Evolutionary conservation across 805 yeast species (phyloP).

Genomic region (Schizosaccharomyces octosporus): DNA sequence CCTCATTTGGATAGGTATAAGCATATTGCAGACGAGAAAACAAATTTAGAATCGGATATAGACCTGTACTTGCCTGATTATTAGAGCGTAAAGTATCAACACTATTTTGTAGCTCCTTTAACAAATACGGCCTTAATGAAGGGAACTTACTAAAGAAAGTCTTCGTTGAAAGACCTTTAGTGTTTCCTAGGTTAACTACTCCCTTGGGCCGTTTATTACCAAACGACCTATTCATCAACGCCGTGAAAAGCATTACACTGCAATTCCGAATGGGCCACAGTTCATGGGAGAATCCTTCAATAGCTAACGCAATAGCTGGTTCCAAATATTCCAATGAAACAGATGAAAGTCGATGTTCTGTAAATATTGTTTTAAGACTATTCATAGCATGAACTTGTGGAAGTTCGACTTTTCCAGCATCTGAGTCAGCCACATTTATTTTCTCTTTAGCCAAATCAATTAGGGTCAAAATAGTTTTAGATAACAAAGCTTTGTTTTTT

Average conservation of each 20-base stretch:
- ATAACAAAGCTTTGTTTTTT: conserved; percentile 17
- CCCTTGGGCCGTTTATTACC: conserved; percentile 26
- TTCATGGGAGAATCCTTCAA: conserved; percentile 35
- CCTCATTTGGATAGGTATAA: neutral
- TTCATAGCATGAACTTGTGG: conserved; percentile 91
- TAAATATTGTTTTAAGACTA: conserved; percentile 49
- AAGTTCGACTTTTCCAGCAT: conserved; percentile 35
- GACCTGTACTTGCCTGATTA: neutral
- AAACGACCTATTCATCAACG: conserved; percentile 57
- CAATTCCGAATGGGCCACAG: conserved; percentile 81
- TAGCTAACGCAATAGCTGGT: conserved; percentile 32
- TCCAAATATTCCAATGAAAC: conserved; percentile 28
- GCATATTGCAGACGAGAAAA: conserved; percentile 1
- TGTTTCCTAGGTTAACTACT: conserved; percentile 3
- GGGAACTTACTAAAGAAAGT: conserved; percentile 1
- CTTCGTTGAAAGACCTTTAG: conserved; percentile 9
- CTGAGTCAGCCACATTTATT: conserved; percentile 22
- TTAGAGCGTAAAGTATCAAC: neutral
- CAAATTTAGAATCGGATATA: neutral
- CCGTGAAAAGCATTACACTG: conserved; percentile 76
- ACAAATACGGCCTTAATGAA: neutral
- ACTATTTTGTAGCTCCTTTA: neutral
- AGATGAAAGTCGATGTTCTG: conserved; percentile 41
- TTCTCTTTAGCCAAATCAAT: conserved; percentile 25
- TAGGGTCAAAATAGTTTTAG: conserved; percentile 27